Percentiles rank a stretch among this genome's conserved stretches.
Conservation (phyloP, 345 rosid genomes). For the Melastoma malabathricum region DNA sequence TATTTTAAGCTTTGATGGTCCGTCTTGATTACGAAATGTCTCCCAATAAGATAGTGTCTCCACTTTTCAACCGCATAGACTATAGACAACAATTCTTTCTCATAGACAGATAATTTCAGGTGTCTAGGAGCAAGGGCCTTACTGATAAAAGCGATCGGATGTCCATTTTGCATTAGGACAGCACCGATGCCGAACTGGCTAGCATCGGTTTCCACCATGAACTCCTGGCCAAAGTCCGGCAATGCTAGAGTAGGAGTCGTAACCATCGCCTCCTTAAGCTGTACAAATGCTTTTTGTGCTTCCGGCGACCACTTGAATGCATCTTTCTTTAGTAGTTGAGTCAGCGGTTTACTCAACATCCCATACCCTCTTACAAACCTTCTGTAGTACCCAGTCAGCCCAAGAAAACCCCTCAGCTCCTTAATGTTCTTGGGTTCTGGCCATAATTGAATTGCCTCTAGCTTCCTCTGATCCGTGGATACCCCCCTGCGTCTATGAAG, state of each 20-base stretch:
- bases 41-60: too few species aligned
- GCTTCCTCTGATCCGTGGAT: background rate
- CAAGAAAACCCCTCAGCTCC: constrained; percentile 1
- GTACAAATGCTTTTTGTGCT: background rate
- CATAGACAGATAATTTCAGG: background rate
- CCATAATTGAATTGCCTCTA: background rate
- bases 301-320: background rate
- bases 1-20: too few species aligned
- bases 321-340: background rate
- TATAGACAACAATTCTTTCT: too few species aligned
- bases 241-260: background rate
- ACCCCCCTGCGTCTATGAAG: background rate
- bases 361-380: background rate
- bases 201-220: constrained; percentile 3
- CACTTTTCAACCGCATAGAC: too few species aligned
- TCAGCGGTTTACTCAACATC: background rate
- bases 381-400: constrained; percentile 3
- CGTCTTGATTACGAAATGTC: too few species aligned
- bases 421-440: background rate
- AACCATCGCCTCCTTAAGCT: background rate
- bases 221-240: background rate
- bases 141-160: background rate
- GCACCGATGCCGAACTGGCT: background rate
- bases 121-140: background rate
- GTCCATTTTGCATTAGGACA: background rate